Conservation (phyloP, 345 rosid genomes). For the Linum trigynum region DNA sequence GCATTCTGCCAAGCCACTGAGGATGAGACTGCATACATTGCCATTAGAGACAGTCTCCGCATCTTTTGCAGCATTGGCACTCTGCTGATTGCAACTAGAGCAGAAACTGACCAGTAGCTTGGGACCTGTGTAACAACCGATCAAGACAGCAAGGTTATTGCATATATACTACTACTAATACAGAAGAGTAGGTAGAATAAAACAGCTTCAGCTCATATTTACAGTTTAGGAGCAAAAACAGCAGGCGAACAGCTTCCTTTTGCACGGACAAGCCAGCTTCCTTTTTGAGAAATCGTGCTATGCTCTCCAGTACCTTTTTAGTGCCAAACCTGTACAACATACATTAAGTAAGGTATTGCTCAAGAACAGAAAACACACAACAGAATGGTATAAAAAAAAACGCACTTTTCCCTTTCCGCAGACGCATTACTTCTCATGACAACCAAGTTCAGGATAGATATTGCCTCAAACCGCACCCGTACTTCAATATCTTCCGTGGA, state of each 20-base stretch:
- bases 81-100: conserved; percentile 30
- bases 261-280: conserved; percentile 49
- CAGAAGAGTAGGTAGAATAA: conserved; percentile 6
- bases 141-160: no score
- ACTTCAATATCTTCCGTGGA: conserved; percentile 41
- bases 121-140: conserved; percentile 39
- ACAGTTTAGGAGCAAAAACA: conserved; percentile 69
- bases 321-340: conserved; percentile 42
- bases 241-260: conserved; percentile 55
- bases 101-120: conserved; percentile 44
- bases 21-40: conserved; percentile 32
- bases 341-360: background rate
- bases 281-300: conserved; percentile 45
- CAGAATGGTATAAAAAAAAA: conserved; percentile 1
- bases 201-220: conserved; percentile 16
- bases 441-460: conserved; percentile 68
- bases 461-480: conserved; percentile 51
- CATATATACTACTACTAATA: background rate
- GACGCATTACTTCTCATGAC: conserved; percentile 49
- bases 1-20: conserved; percentile 70
- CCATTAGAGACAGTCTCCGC: conserved; percentile 15
- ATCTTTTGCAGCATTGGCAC: conserved; percentile 26
- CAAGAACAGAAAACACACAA: background rate
- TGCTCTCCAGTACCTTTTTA: conserved; percentile 34
- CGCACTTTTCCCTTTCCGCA: conserved; percentile 63